Conservation (phyloP, 78 protist genomes). For the Parvularia atlantis region DNA sequence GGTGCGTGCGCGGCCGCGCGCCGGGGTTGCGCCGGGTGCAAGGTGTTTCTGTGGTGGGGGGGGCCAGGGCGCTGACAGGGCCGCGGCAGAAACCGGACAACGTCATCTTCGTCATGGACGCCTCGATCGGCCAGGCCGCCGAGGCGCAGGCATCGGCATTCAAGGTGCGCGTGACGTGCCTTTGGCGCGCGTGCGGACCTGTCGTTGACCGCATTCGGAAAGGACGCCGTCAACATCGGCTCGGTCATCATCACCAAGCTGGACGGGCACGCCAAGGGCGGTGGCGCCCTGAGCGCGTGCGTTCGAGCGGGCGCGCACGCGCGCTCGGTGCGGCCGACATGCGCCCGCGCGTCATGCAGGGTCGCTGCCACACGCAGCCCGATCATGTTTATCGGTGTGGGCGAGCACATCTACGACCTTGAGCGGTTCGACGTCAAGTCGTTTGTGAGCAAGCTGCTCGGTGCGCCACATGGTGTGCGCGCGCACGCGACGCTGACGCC, state of each 20-base stretch:
- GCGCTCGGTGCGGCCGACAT: no score
- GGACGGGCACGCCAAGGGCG: constrained; percentile 99
- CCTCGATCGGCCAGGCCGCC: constrained; percentile 90
- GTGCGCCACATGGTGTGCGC: constrained; percentile 5
- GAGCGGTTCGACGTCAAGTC: constrained; percentile 71
- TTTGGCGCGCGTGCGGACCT: neutral
- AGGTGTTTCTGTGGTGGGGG: neutral
- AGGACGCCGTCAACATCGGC: constrained; percentile 74
- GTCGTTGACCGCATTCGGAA: no score
- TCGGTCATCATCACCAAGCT: constrained; percentile 95
- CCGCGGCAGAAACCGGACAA: no score
- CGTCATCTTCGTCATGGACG: constrained; percentile 92
- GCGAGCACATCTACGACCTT: constrained; percentile 84
- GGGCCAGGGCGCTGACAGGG: neutral
- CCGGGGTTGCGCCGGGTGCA: no score
- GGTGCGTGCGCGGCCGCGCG: no score
- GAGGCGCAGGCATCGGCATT: constrained; percentile 76
- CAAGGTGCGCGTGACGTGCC: no score
- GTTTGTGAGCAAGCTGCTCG: constrained; percentile 85
- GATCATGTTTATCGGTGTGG: constrained; percentile 89
- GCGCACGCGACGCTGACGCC: no score
- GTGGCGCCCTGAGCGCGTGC: constrained; percentile 86
- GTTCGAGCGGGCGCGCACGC: no score
- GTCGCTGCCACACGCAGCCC: constrained; percentile 92
- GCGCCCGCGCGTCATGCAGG: no score